Base-by-base conservation (phyloP, 352 stramenopile genomes). In the Sclerospora graminicola region DNA sequence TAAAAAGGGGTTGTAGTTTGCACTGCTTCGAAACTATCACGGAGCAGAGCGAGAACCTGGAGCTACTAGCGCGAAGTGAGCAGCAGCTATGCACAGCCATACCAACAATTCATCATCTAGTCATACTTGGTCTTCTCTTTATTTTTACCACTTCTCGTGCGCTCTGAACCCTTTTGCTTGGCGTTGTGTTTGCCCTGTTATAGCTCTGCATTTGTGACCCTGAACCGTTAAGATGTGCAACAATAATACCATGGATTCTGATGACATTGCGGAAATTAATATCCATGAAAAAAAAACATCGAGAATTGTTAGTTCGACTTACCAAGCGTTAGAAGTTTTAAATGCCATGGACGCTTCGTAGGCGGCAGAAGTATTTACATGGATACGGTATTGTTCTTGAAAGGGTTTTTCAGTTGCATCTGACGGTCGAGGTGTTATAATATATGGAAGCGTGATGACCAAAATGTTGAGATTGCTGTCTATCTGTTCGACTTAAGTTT, bases 291-390 rank as follows among this genome's bases (percentile, higher is more conserved):
- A 57, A 14, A 54, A 76, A 51, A 71, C 72, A 57, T 42, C 82
- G 40, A 72, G 75, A 8, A 60, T 88, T 19, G 67, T 84, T 47
- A 84, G 72, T 63, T 83, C 75, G 15, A 80, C 72, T 38, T 83
- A 66, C 41, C 72, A 88, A 40, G 60, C 64, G 2, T 48, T 84
- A 34, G 71, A 83, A 34, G 75, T 82, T 27, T 44, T 82, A 9
- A 45, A 77, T 45, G 56, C 69, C 2, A 62, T 51, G 1, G 51
- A 67, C 30, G 32, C 50, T 15, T 42, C 45, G 8, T 61, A 84
- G 29, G 66, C 60, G 14, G 57, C 64, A 5, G 54, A 66, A 11
- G 43, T 87, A 18, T 83, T 84, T 42, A 56, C 60, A 7, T 84
- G 71, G 75, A 51, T 87, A 14, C 60, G 53, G 10, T 87, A n/a